phyloP scores from a whole-genome alignment of 768 basidiomycete species.

The Leccinum aurantiacum region DNA sequence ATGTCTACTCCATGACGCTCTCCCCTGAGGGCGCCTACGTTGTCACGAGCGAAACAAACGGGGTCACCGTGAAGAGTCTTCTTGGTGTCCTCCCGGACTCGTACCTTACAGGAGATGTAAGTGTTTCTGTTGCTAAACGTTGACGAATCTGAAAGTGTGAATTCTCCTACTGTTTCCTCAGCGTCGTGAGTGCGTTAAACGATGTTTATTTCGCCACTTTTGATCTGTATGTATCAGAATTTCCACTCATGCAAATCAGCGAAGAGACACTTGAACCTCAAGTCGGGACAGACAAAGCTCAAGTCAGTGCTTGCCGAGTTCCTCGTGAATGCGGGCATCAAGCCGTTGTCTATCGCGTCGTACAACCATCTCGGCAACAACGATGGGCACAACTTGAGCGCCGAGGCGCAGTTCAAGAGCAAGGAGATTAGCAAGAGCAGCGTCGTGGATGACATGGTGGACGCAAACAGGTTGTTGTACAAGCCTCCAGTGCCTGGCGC shows the following conservation, averaged over 20 bases:
- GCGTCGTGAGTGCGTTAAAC: no score
- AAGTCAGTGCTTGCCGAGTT: constrained; percentile 98
- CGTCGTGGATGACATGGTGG: constrained; percentile 98
- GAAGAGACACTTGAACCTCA: constrained; percentile 52
- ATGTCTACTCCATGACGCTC: neutral
- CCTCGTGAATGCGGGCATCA: constrained; percentile 98
- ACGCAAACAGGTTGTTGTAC: constrained; percentile 85
- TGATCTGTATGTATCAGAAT: no score
- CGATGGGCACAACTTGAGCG: constrained; percentile 89
- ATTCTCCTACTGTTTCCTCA: no score
- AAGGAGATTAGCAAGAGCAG: constrained; percentile 98
- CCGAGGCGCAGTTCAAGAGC: constrained; percentile 92
- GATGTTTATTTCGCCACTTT: no score
- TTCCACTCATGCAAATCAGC: no score
- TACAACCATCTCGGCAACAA: constrained; percentile 99
- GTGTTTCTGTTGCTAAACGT: neutral
- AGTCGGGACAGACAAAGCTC: constrained; percentile 96
- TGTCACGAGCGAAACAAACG: neutral
- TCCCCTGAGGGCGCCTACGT: neutral
- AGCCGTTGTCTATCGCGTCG: constrained; percentile 93
- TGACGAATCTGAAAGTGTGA: neutral
- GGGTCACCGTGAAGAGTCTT: neutral
- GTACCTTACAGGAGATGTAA: neutral
- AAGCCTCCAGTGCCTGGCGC: constrained; percentile 67
- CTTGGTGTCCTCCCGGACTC: neutral